Base-by-base conservation (phyloP, 768 basidiomycete genomes). In the Porphyrellus cyaneotinctus region DNA sequence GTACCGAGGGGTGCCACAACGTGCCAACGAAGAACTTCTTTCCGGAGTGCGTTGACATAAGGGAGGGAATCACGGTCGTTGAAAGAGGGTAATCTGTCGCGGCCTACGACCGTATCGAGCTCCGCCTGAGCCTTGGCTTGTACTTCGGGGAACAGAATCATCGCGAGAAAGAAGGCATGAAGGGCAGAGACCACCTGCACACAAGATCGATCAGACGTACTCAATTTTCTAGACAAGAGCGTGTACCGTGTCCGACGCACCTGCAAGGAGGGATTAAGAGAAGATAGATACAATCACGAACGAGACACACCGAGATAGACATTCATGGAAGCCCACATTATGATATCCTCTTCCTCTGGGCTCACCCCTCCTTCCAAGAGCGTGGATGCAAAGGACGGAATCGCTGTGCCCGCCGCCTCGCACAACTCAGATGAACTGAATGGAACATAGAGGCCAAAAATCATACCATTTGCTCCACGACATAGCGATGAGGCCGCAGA, bases 401-500 rank as follows among this genome's bases (percentile, higher is more conserved):
- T 30, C 2, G 61, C 61, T 41, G 48, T 59, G 0, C 61, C 57
- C 2, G 43, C 54, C 2, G 64, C 61, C 61, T 68, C 1, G 24
- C 4, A 10, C 15, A 20, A 39, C 23, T 59, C 32, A 56, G 43
- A 43, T 37, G 6, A 8, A 36, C 10, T 10, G 5, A 6, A 10
- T 20, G 20, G 9, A 22, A 4, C 8, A 22, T 5, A 14, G 7
- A 44, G n/a, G 4, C 6, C 4, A n/a, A 20, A 0, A 0, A 15
- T 18, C 59, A 6, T 52, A 81, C 82, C 64, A 83, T 75, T 54
- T 78, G 74, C 18, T 76, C 58, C 35, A 73, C 70, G 6, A 76
- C 76, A 44, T 69, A 77, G 8, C 68, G 59, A 41, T 71, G 79
- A 0, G 83, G 82, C 7, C 63, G 64, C 20, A 74, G 70, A 5